phyloP scores from a whole-genome alignment of 306 rosid genomes.

The Delonix regia region DNA sequence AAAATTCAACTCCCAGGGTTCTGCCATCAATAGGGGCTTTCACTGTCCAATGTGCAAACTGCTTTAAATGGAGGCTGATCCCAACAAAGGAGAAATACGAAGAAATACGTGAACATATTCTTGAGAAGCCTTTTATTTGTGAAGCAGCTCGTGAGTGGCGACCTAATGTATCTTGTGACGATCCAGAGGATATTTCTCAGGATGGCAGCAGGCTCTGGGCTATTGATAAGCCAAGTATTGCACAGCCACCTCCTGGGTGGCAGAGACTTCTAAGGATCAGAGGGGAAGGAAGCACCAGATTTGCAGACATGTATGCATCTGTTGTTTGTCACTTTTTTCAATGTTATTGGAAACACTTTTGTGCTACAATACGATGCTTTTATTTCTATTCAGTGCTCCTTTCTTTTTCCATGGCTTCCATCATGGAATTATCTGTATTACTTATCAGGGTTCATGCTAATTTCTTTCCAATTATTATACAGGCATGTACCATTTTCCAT shows the following conservation, averaged over 20 bases:
- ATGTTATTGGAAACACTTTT: conserved; percentile 3
- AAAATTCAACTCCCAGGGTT: conserved; percentile 48
- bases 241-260: conserved; percentile 92
- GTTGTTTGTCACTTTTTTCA: neutral
- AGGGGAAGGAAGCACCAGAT: conserved; percentile 90
- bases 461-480: neutral
- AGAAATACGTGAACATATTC: conserved; percentile 81
- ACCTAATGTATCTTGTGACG: conserved; percentile 75
- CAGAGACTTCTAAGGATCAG: conserved; percentile 79
- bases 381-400: neutral
- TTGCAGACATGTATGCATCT: conserved; percentile 81
- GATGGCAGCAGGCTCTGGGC: conserved; percentile 96
- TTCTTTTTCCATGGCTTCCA: neutral
- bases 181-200: conserved; percentile 83
- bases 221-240: conserved; percentile 92
- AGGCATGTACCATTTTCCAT: neutral
- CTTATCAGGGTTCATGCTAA: neutral
- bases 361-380: neutral
- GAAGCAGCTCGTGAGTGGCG: conserved; percentile 85
- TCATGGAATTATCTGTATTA: neutral
- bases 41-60: conserved; percentile 88
- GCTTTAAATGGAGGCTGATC: conserved; percentile 96
- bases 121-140: conserved; percentile 77
- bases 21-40: conserved; percentile 84
- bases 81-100: conserved; percentile 89